These are phyloP conservation scores for Trametes cubensis DNA, from an alignment of 768 basidiomycete species.

Conservation along the genomic window DNA sequence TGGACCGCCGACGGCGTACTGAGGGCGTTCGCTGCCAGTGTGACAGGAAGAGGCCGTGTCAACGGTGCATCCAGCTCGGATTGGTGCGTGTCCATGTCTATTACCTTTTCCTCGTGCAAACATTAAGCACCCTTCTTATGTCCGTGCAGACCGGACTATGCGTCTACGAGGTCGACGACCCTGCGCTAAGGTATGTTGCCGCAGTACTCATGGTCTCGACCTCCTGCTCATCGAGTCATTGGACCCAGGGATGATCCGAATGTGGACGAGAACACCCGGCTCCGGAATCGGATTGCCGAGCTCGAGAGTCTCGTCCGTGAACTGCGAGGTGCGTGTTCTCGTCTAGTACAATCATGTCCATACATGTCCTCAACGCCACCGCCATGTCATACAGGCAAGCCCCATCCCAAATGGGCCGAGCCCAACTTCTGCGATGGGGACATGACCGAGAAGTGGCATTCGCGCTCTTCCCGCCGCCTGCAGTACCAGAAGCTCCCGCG, in stretches of 20 bases:
- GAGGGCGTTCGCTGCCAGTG: constrained; percentile 52
- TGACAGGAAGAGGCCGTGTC: constrained; percentile 89
- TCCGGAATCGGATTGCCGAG: constrained; percentile 88
- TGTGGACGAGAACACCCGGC: constrained; percentile 82
- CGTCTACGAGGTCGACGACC: constrained; percentile 94
- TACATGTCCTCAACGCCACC: neutral
- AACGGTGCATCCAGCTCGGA: constrained; percentile 87
- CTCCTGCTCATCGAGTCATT: neutral
- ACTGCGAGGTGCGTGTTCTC: constrained; percentile 59
- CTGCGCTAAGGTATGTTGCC: constrained; percentile 63
- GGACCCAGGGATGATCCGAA: constrained; percentile 76
- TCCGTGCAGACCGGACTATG: constrained; percentile 80
- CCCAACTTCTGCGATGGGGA: constrained; percentile 78
- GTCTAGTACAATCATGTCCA: neutral
- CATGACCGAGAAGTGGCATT: constrained; percentile 85
- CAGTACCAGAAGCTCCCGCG: constrained; percentile 33
- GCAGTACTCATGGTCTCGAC: constrained; percentile 6
- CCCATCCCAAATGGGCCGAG: constrained; percentile 86
- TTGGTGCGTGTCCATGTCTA: constrained; percentile 49
- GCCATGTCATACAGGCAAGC: constrained; percentile 58
- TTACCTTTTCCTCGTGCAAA: neutral
- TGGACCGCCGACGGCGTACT: neutral
- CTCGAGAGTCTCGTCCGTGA: constrained; percentile 91
- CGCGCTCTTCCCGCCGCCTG: constrained; percentile 72
- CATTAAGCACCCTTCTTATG: constrained; percentile 16